These are phyloP conservation scores for Aristolochia contorta DNA, from an alignment of 164 flowering plant species.

Conservation along the genomic window DNA sequence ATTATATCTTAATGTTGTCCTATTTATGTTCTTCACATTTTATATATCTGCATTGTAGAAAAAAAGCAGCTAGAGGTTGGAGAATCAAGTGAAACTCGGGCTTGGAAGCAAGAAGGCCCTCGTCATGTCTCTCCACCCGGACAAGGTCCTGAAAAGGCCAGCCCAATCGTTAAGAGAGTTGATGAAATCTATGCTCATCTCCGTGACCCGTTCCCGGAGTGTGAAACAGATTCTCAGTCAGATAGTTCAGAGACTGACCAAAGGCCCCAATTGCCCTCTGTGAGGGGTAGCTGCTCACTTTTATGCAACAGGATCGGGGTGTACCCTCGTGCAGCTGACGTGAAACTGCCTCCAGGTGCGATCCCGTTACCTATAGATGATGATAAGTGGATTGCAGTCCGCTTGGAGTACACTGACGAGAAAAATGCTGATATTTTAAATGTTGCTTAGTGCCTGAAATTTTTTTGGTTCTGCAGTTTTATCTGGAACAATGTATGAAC, in stretches of 20 bases:
- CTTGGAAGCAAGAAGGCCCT: not conserved
- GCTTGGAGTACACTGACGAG: not conserved
- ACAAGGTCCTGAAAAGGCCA: not conserved
- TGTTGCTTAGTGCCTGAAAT: no score
- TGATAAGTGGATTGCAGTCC: slow-evolving; percentile 3
- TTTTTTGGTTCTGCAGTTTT: no score
- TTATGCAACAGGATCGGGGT: slow-evolving; percentile 1
- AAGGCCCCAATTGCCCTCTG: not conserved
- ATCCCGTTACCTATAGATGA: not conserved
- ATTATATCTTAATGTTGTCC: no score
- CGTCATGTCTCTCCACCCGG: not conserved
- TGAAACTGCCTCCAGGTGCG: slow-evolving; percentile 2
- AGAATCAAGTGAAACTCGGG: not conserved
- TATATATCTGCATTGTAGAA: not conserved
- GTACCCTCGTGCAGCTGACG: not conserved
- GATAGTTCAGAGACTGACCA: not conserved
- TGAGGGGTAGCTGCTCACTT: not conserved
- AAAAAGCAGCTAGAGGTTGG: not conserved
- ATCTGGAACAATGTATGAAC: no score
- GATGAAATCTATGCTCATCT: not conserved
- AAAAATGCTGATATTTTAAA: no score
- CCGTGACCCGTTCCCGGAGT: not conserved
- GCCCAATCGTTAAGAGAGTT: not conserved
- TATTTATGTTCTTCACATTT: no score
- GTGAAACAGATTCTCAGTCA: not conserved